Conservation (phyloP, 2,329 filamentous ascomycete species). For the Colletotrichum musae region DNA sequence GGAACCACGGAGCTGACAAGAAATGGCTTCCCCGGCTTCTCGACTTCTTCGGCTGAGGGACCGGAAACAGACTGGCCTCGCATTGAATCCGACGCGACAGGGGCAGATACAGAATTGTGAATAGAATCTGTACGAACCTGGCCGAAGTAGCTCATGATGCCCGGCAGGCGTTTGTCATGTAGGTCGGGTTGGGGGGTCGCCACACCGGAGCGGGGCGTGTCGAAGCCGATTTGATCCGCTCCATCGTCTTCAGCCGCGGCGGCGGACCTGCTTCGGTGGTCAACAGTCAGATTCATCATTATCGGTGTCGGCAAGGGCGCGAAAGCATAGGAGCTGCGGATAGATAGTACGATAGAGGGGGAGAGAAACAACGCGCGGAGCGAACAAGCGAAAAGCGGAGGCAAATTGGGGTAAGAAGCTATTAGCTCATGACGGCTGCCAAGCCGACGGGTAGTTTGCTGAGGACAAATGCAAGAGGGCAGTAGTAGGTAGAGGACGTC, state of each 20-base stretch:
- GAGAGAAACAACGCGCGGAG: conserved; percentile 25
- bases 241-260: conserved; percentile 77
- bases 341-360: conserved; percentile 26
- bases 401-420: conserved; percentile 22
- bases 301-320: conserved; percentile 39
- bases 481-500: neutral
- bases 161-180: conserved; percentile 93
- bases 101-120: conserved; percentile 49
- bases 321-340: conserved; percentile 34
- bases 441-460: conserved; percentile 44
- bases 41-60: conserved; percentile 40
- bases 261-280: conserved; percentile 68
- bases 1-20: conserved; percentile 37
- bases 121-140: conserved; percentile 95
- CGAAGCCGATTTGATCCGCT: conserved; percentile 84
- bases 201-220: conserved; percentile 90
- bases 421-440: conserved; percentile 57
- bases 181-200: conserved; percentile 95
- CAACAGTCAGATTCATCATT: conserved; percentile 62
- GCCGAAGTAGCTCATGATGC: conserved; percentile 97
- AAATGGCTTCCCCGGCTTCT: conserved; percentile 29
- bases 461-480: conserved; percentile 1
- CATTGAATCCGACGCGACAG: conserved; percentile 47
- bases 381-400: conserved; percentile 37
- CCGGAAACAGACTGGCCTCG: conserved; percentile 32